These are phyloP conservation scores for Saksenaea oblongispora DNA, from an alignment of 371 early-diverging fungal genomes.

Conservation along the genomic window DNA sequence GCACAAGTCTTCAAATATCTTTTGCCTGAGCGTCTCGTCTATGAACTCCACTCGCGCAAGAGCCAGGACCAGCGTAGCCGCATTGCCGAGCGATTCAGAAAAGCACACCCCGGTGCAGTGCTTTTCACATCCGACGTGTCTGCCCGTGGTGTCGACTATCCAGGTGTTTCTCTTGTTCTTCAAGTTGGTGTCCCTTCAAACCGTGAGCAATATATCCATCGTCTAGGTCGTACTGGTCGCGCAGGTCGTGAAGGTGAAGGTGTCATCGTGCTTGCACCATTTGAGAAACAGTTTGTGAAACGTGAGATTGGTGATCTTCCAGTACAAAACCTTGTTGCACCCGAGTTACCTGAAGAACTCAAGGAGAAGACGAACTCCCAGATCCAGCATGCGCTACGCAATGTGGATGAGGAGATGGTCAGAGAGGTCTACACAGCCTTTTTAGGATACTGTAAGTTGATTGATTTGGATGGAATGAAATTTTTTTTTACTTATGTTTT, in stretches of 20 bases:
- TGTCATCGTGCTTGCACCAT: conserved; percentile 80
- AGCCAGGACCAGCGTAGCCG: conserved; percentile 72
- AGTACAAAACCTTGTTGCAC: conserved; percentile 46
- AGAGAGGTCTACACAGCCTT: conserved; percentile 64
- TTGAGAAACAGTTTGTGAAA: conserved; percentile 77
- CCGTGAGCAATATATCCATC: conserved; percentile 96
- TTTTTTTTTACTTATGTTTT: conserved; percentile 16
- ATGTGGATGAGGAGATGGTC: conserved; percentile 46
- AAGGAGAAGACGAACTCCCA: conserved; percentile 21
- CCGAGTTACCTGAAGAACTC: conserved; percentile 36
- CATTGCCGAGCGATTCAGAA: conserved; percentile 78
- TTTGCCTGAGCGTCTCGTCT: conserved; percentile 37
- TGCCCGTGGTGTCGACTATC: conserved; percentile 99
- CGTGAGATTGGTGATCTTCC: conserved; percentile 52
- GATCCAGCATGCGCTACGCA: conserved; percentile 14
- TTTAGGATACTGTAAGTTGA: conserved; percentile 67
- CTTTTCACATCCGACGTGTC: conserved; percentile 99
- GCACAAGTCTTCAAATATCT: conserved; percentile 60
- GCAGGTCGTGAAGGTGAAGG: conserved; percentile 94
- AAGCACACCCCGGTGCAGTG: conserved; percentile 56
- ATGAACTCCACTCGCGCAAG: conserved; percentile 85
- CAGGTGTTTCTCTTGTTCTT: conserved; percentile 91
- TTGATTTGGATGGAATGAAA: neutral
- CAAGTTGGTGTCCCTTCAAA: conserved; percentile 94
- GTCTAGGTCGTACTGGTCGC: conserved; percentile 98